phyloP scores from a whole-genome alignment of 345 rosid genomes.

The Hibiscus syriacus region DNA sequence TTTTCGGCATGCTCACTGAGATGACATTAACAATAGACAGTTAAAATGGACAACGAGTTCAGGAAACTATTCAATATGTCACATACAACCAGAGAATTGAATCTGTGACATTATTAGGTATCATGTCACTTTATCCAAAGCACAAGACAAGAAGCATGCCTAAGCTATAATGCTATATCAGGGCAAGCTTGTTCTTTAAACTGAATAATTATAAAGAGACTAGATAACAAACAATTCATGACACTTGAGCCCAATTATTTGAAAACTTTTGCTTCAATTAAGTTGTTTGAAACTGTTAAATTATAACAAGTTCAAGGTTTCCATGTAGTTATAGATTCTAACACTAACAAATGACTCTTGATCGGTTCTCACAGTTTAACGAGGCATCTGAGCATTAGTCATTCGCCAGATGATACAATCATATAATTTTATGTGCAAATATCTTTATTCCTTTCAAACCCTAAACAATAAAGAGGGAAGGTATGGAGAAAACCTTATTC shows the following conservation, averaged over 20 bases:
- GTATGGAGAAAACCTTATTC: conserved; percentile 51
- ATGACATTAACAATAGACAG: conserved; percentile 5
- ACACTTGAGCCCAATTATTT: background rate
- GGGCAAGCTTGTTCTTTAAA: background rate
- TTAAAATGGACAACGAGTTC: background rate
- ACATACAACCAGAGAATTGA: background rate
- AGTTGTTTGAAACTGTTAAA: background rate
- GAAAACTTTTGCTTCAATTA: background rate
- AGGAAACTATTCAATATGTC: conserved; percentile 5
- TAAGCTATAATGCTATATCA: background rate
- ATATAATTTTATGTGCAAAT: background rate
- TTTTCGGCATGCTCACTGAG: conserved; percentile 88
- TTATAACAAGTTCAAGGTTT: background rate
- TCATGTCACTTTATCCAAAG: background rate
- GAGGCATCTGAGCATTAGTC: background rate
- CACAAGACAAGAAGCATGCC: background rate
- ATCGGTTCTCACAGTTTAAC: background rate
- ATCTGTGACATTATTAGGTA: background rate
- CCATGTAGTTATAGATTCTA: background rate
- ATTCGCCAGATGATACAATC: background rate
- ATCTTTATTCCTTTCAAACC: conserved; percentile 8
- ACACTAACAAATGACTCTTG: background rate
- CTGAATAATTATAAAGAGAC: background rate
- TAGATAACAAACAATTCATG: background rate
- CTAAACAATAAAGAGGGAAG: background rate